phyloP scores from a whole-genome alignment of 306 rosid species.

The Medicago arabica region DNA sequence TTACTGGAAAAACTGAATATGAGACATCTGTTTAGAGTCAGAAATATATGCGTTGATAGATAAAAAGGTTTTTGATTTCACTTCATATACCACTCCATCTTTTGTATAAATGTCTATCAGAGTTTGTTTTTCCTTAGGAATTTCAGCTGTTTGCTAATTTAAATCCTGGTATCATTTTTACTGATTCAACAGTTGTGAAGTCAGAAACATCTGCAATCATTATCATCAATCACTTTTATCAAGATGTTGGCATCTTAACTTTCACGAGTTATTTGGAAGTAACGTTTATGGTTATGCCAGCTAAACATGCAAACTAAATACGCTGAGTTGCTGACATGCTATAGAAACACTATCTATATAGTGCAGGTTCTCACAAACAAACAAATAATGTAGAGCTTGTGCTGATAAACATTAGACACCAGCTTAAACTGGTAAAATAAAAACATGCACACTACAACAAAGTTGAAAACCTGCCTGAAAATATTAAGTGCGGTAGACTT shows the following conservation, averaged over 20 bases:
- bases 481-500: neutral
- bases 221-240: constrained; percentile 7
- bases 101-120: neutral
- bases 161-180: neutral
- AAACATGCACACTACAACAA: neutral
- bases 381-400: neutral
- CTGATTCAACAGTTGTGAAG: neutral
- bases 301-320: neutral
- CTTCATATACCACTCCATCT: neutral
- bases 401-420: neutral
- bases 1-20: neutral
- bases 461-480: constrained; percentile 21
- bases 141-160: neutral
- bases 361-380: neutral
- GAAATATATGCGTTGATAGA: neutral
- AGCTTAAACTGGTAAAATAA: neutral
- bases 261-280: constrained; percentile 11
- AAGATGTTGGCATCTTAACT: constrained; percentile 13
- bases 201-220: constrained; percentile 2
- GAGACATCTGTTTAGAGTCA: constrained; percentile 19
- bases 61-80: neutral
- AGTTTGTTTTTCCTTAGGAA: neutral
- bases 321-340: neutral
- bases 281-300: neutral
- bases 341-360: neutral